Base-by-base conservation (phyloP, 192 early-diverging fungal species). In the Spizellomyces punctatus region DNA sequence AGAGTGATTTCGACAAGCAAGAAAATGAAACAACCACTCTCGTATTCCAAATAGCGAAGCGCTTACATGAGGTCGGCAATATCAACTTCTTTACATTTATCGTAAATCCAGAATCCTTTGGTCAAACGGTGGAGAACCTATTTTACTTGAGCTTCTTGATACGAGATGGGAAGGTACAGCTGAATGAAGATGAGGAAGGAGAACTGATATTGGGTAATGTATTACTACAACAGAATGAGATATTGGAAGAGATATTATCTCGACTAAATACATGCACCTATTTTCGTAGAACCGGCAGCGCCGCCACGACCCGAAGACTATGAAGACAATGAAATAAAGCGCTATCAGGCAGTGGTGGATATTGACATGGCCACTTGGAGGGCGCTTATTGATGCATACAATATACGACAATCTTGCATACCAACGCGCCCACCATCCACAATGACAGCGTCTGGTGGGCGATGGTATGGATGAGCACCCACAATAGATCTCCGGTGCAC, bases 81-180 rank as follows among this genome's bases (percentile, higher is more conserved):
- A 70, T 86, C 19, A 55, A 58, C 69, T 81, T 96, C 65, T 96
- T 96, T 75, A 79, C 91, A 69, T 91, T 99, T 71, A 84, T 96
- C 48, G 82, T 92, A 58, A 97, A 99, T 78, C 96, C 95, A 10
- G 76, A 84, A 5, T 94, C 94, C 16, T 97, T 96, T 76, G 81
- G 88, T 6, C 96, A 99, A 82, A 91, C 73, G 6, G 90, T 99
- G 5, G 96, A 99, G 75, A 99, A 99, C 77, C 84, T 99, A 52
- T 99, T 99, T 75, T 96, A 96, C 63, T 76, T 96, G n/a, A 93
- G 94, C n/a, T 99, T 99, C 72, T 80, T 99, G 54, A 86, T 97
- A 17, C 86, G 93, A 58, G 95, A 97, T 69, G 94, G 90, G 14
- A 87, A 82, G 66, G 95, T 88, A 6, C 76, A 69, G 47, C 89